Evolutionary conservation across 2,329 filamentous ascomycete genomes (phyloP).

Genomic region (Scedosporium apiospermum): DNA sequence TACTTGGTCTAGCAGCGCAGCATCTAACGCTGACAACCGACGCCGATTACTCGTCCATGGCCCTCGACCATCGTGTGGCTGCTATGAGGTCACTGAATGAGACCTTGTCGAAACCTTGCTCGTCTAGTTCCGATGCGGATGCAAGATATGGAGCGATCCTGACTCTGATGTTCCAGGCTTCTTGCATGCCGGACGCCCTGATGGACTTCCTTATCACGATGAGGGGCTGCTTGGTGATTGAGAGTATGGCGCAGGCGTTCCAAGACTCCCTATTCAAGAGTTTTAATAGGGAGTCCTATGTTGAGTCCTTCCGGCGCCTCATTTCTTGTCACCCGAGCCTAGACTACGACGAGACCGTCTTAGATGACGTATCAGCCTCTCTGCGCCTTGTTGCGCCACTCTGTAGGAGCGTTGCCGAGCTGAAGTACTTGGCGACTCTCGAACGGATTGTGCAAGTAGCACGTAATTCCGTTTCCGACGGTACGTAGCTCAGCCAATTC

Average conservation of each 20-base stretch:
- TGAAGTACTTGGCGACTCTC: background rate
- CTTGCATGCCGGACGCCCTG: conserved; percentile 29
- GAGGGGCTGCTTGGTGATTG: conserved; percentile 20
- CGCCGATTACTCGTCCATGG: conserved; percentile 15
- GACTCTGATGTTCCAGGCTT: conserved; percentile 26
- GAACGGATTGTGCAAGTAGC: background rate
- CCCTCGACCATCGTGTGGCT: conserved; percentile 25
- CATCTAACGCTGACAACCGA: conserved; percentile 21
- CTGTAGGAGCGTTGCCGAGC: background rate
- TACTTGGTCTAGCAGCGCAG: conserved; percentile 29
- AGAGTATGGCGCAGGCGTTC: background rate
- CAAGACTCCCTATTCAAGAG: background rate
- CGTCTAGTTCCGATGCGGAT: conserved; percentile 22
- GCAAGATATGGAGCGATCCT: conserved; percentile 27
- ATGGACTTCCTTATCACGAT: conserved; percentile 28
- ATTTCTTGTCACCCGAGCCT: background rate
- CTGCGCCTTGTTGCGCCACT: background rate
- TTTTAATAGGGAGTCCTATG: conserved; percentile 3
- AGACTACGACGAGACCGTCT: background rate
- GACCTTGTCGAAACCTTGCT: conserved; percentile 18
- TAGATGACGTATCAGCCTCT: conserved; percentile 1
- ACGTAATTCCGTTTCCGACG: background rate
- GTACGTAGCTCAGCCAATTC: background rate
- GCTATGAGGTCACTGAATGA: conserved; percentile 26
- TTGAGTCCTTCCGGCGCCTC: background rate